Evolutionary conservation across 2,329 filamentous ascomycete genomes (phyloP).

Genomic region (Ophiocordyceps camponoti-floridani): DNA sequence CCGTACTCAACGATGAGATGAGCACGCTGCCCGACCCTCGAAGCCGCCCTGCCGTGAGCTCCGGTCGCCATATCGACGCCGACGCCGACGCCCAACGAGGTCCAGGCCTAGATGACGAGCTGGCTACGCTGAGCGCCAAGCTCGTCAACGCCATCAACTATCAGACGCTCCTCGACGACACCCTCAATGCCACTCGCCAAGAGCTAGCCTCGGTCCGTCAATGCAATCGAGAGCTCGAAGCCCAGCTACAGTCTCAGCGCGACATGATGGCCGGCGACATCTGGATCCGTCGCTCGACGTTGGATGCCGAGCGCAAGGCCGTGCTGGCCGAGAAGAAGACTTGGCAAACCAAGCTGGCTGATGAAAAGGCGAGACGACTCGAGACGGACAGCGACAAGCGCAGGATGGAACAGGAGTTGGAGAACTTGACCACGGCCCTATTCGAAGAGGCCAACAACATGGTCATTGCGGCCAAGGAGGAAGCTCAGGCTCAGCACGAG

Average conservation of each 20-base stretch:
- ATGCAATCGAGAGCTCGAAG: conserved; percentile 50
- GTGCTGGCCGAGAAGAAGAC: conserved; percentile 41
- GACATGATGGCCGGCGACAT: conserved; percentile 57
- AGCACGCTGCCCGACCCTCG: conserved; percentile 52
- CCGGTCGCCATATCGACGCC: conserved; percentile 15
- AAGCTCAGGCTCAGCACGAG: conserved; percentile 73
- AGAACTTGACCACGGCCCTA: conserved; percentile 76
- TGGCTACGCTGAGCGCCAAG: conserved; percentile 83
- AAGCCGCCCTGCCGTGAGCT: conserved; percentile 28
- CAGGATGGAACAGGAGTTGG: conserved; percentile 80
- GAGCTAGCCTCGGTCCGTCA: conserved; percentile 61
- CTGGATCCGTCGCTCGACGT: conserved; percentile 54
- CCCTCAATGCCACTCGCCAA: conserved; percentile 61
- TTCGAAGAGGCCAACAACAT: conserved; percentile 98
- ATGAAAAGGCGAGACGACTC: conserved; percentile 46
- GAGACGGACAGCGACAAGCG: conserved; percentile 64
- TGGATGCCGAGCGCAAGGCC: conserved; percentile 53
- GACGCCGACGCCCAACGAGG: conserved; percentile 22
- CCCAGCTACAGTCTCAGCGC: conserved; percentile 45
- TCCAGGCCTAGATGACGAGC: conserved; percentile 49
- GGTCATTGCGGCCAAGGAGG: conserved; percentile 76
- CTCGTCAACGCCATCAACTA: conserved; percentile 96
- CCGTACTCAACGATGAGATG: conserved; percentile 37
- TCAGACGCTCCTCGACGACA: conserved; percentile 82
- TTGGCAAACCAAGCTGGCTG: conserved; percentile 38